phyloP scores from a whole-genome alignment of 768 basidiomycete species.

The Krasilnikovozyma curviuscula region DNA sequence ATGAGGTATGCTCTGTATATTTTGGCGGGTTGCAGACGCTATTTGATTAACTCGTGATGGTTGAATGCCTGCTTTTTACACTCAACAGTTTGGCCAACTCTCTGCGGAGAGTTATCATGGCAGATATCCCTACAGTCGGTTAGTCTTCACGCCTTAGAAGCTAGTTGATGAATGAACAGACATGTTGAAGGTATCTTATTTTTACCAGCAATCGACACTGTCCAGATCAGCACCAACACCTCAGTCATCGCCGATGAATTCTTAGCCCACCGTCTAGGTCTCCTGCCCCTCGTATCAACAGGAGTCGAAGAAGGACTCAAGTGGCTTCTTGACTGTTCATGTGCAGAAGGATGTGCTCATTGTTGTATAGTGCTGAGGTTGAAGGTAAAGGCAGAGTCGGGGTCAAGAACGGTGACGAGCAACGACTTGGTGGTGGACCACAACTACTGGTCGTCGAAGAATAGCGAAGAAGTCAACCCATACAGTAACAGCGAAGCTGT shows the following conservation, averaged over 20 bases:
- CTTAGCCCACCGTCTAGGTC: conserved; percentile 84
- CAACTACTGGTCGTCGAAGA: too few species aligned
- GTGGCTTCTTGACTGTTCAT: conserved; percentile 54
- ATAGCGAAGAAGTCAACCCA: too few species aligned
- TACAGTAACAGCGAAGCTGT: too few species aligned
- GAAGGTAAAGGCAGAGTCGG: conserved; percentile 43
- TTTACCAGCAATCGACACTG: conserved; percentile 75
- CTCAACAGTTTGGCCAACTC: conserved; percentile 70
- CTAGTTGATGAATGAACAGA: neutral
- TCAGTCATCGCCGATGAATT: conserved; percentile 92
- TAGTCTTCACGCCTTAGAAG: conserved; percentile 23
- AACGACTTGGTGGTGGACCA: conserved; percentile 31
- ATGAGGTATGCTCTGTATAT: conserved; percentile 52
- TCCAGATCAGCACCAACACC: conserved; percentile 76
- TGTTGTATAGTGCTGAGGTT: conserved; percentile 70
- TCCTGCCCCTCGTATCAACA: conserved; percentile 71
- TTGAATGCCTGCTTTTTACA: neutral
- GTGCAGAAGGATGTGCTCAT: conserved; percentile 58
- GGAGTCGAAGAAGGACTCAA: conserved; percentile 72
- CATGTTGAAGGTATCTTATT: neutral
- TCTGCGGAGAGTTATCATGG: conserved; percentile 78
- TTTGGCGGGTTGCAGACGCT: neutral
- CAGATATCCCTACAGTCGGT: conserved; percentile 92
- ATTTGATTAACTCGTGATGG: conserved; percentile 5
- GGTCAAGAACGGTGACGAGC: conserved; percentile 71